phyloP scores from a whole-genome alignment of 805 yeast genomes.

The Candida railenensis region DNA sequence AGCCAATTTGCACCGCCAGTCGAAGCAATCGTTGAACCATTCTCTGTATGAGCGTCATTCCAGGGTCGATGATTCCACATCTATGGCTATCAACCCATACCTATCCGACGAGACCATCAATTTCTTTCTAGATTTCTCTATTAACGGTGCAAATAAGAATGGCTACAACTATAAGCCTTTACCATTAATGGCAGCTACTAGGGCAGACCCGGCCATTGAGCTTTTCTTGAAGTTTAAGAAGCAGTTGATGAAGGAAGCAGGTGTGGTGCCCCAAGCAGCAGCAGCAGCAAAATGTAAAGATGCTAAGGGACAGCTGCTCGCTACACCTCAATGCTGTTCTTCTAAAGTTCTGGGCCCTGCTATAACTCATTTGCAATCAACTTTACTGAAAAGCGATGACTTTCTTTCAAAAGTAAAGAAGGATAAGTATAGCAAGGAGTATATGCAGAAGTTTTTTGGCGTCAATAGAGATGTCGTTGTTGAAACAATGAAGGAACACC shows the following conservation, averaged over 20 bases:
- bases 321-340: too few relatives aligned
- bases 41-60: not conserved
- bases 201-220: slow-evolving; percentile 1
- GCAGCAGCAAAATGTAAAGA: not conserved
- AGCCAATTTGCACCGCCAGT: not conserved
- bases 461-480: not conserved
- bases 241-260: not conserved
- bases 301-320: not conserved
- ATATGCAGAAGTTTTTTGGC: not conserved
- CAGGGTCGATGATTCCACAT: not conserved
- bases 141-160: too few relatives aligned
- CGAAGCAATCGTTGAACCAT: not conserved
- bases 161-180: not conserved
- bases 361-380: too few relatives aligned
- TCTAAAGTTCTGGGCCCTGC: too few relatives aligned
- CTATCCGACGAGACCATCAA: not conserved
- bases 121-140: not conserved
- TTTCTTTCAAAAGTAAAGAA: not conserved
- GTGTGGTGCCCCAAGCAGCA: not conserved
- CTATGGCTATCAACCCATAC: not conserved
- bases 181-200: not conserved
- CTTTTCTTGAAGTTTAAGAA: slow-evolving; percentile 1
- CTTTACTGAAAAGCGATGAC: not conserved
- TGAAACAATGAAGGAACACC: not conserved
- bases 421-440: not conserved